A percentile compares a stretch with the other conserved stretches of the same genome.
phyloP scores from a whole-genome alignment of 257 asterid genomes.

The Scutellaria barbata region DNA sequence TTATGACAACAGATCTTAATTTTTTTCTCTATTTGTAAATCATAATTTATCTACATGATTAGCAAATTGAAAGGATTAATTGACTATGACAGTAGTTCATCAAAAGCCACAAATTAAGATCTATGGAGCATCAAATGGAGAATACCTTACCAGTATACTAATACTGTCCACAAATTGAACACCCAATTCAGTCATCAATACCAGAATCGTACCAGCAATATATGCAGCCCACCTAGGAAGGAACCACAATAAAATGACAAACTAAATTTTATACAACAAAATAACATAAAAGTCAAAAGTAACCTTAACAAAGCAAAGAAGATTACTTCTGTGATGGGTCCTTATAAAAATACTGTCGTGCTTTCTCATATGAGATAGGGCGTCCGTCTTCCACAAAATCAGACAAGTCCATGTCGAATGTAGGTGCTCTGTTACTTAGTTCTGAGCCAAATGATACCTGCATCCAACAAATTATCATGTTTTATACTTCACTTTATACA shows the following conservation, averaged over 20 bases:
- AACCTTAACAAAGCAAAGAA: constrained; percentile 20
- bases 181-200: constrained; percentile 69
- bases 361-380: constrained; percentile 68
- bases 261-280: constrained; percentile 10
- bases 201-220: constrained; percentile 75
- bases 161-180: constrained; percentile 58
- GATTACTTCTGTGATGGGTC: constrained; percentile 69
- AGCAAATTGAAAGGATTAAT: background rate
- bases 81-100: too few species aligned
- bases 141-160: constrained; percentile 57
- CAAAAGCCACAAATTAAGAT: constrained; percentile 10
- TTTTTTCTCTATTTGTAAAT: background rate
- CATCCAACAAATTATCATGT: constrained; percentile 15
- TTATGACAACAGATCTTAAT: background rate
- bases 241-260: constrained; percentile 20
- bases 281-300: constrained; percentile 2
- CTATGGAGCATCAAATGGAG: constrained; percentile 5
- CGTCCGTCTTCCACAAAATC: constrained; percentile 62
- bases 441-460: constrained; percentile 80
- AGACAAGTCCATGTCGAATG: constrained; percentile 79
- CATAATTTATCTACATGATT: background rate
- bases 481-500: background rate
- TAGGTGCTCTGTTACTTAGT: constrained; percentile 70
- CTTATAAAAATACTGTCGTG: constrained; percentile 54
- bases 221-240: constrained; percentile 73